Conservation (phyloP, 768 basidiomycete species). For the Hypsizygus marmoreus region DNA sequence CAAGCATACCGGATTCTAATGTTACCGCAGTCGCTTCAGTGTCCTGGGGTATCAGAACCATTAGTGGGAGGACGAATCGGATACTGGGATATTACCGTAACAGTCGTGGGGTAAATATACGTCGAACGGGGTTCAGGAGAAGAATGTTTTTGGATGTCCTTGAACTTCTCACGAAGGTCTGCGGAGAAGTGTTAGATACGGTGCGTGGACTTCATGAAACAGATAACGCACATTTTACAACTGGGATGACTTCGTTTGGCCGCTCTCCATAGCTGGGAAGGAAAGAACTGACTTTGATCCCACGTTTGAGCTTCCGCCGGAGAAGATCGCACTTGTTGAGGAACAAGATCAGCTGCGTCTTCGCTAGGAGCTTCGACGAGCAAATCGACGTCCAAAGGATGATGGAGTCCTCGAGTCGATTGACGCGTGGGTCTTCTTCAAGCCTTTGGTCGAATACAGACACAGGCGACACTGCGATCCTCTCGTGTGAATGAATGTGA, state of each 20-base stretch:
- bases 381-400: slow-evolving; percentile 73
- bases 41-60: slow-evolving; percentile 40
- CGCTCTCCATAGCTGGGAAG: slow-evolving; percentile 69
- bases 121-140: slow-evolving; percentile 57
- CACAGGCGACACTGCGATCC: slow-evolving; percentile 62
- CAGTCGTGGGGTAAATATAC: slow-evolving; percentile 71
- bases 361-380: slow-evolving; percentile 61
- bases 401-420: slow-evolving; percentile 74
- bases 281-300: slow-evolving; percentile 55
- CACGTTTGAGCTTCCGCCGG: slow-evolving; percentile 62
- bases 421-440: slow-evolving; percentile 68
- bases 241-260: slow-evolving; percentile 63
- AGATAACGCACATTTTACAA: slow-evolving; percentile 63
- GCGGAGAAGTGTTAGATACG: neutral
- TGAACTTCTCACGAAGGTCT: slow-evolving; percentile 75
- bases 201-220: neutral
- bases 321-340: slow-evolving; percentile 73
- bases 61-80: neutral
- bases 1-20: slow-evolving; percentile 49
- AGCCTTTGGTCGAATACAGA: slow-evolving; percentile 79
- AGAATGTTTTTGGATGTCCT: slow-evolving; percentile 57
- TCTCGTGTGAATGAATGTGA: neutral
- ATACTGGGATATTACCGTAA: slow-evolving; percentile 49
- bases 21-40: slow-evolving; percentile 63
- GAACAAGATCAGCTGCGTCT: slow-evolving; percentile 62